Base-by-base conservation (phyloP, 1,139 yeast genomes). In the Geotrichum histeridarum region DNA sequence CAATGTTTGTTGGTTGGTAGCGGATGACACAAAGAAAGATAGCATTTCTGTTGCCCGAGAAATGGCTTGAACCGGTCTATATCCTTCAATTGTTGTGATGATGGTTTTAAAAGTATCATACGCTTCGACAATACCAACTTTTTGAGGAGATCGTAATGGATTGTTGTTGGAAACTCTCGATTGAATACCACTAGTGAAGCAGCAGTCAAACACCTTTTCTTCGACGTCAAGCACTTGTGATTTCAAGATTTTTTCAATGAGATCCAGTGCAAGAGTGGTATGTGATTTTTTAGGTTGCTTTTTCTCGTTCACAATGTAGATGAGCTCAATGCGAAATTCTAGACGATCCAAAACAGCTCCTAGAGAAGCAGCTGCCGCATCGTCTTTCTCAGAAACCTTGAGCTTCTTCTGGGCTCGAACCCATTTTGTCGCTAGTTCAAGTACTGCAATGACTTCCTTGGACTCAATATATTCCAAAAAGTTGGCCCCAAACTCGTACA, bases 121-220 rank as follows among this genome's bases (percentile, higher is more conserved):
- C 1, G 73, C 66, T 17, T 65, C 61, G 0, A 46, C 49, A 4
- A 57, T 51, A 1, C 57, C n/a, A 41, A 60, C 44, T 0, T 56
- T 35, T 14, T 53, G 57, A 22, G 69, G 57, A 1, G 66, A 62
- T 37, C 71, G 61, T 18, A 63, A 52, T n/a, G 73, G 68, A 47
- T 66, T 63, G 12, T 63, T 63, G 42, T 62, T 60, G 30, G 62
- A 54, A 11, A 66, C 64, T n/a, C 71, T 51, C 1, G 68, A 62
- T 53, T 68, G 72, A 8, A 67, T 59, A 0, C 64, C 62, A 1
- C 56, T 52, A 9, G 65, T 56, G 48, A 66, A 66, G 3, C 59
- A 46, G 33, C 3, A 8, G 18, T 50, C 54, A 48, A 47, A 47
- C 9, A 37, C 15, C 8, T n/a, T 9, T 30, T 42, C 52, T 7